phyloP scores from a whole-genome alignment of 139 green algal genomes.

The Tetraselmis chui region DNA sequence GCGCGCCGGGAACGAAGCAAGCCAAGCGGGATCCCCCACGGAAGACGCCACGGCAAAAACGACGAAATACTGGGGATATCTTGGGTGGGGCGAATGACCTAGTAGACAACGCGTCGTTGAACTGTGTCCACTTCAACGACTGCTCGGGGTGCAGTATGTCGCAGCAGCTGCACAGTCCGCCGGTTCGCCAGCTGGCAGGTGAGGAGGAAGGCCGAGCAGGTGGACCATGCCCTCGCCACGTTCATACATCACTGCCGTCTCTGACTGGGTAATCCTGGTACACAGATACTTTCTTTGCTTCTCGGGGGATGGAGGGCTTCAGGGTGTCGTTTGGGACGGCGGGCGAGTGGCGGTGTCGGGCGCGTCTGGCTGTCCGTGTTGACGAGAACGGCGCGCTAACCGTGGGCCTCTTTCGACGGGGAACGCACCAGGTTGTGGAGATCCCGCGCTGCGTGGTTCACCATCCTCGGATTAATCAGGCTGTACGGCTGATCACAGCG shows the following conservation, averaged over 20 bases:
- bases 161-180: constrained; percentile 19
- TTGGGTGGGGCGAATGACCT: too few species aligned
- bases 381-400: constrained; percentile 5
- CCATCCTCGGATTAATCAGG: constrained; percentile 50
- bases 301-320: constrained; percentile 12
- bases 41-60: too few species aligned
- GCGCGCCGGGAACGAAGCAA: too few species aligned
- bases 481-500: constrained; percentile 31
- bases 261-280: background rate
- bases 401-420: constrained; percentile 37
- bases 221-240: background rate
- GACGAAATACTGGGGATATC: too few species aligned
- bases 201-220: background rate
- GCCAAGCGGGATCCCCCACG: too few species aligned
- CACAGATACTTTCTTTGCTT: background rate
- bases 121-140: constrained; percentile 39
- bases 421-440: constrained; percentile 33
- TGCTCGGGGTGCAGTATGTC: constrained; percentile 49
- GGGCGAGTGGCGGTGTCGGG: constrained; percentile 40
- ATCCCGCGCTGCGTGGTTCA: constrained; percentile 41
- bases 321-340: constrained; percentile 18
- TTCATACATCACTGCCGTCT: background rate
- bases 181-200: constrained; percentile 7
- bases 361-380: constrained; percentile 48
- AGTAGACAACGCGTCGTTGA: constrained; percentile 14